Evolutionary conservation across 2,329 filamentous ascomycete genomes (phyloP).

Genomic region (Claviceps humidiphila): DNA sequence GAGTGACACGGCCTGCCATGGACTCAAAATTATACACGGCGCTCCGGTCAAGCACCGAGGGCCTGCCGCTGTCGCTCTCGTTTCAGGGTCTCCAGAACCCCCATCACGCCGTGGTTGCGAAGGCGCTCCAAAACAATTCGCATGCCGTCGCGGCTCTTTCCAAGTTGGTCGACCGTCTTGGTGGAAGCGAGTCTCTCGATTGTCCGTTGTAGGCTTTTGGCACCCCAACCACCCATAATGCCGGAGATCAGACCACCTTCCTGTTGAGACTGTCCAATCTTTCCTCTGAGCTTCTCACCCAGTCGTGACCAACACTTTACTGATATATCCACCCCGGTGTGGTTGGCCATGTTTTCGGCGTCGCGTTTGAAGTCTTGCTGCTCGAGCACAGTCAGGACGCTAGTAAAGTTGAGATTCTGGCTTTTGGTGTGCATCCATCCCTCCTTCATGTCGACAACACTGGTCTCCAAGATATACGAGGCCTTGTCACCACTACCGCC

Average conservation of each 20-base stretch:
- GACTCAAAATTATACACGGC: constrained; percentile 1
- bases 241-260: constrained; percentile 36
- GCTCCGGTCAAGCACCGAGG: constrained; percentile 4
- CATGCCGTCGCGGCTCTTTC: constrained; percentile 76
- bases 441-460: constrained; percentile 63
- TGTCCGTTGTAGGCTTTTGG: constrained; percentile 60
- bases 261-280: constrained; percentile 33
- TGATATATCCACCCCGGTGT: constrained; percentile 59
- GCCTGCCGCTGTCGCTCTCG: constrained; percentile 25
- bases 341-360: constrained; percentile 15
- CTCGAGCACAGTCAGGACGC: constrained; percentile 67
- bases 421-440: constrained; percentile 77
- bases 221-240: constrained; percentile 46
- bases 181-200: constrained; percentile 69
- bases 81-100: constrained; percentile 42
- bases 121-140: constrained; percentile 62
- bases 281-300: constrained; percentile 52
- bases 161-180: constrained; percentile 64
- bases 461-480: constrained; percentile 69
- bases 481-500: constrained; percentile 53
- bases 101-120: constrained; percentile 43
- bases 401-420: constrained; percentile 69
- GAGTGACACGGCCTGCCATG: neutral
- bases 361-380: constrained; percentile 51
- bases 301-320: constrained; percentile 61